Base-by-base conservation (phyloP, 805 yeast genomes). In the Lachancea kluyveri region DNA sequence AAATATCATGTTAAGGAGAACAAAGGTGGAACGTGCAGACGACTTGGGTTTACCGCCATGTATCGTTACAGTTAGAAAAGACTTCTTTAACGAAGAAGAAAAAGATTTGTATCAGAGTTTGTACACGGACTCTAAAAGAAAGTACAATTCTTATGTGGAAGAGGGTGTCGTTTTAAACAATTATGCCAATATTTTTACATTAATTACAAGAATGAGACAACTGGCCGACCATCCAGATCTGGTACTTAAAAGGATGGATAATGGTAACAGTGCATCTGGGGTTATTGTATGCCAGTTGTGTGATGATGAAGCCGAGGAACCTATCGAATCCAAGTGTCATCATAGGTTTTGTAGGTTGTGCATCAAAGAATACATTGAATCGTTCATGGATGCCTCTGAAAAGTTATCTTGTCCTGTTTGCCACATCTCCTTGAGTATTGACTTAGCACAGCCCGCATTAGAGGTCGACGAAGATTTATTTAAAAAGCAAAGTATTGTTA, bases 251-350 rank as follows among this genome's bases (percentile, higher is more conserved):
- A 67, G 88, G 31, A 69, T 78, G 18, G 43, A 56, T 14, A 54
- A 60, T 48, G 43, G 57, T 45, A 42, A 58, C 39, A 57, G 48
- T n/a, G 39, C 64, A 1, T 49, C 47, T 17, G 73, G 72, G 24
- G 62, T 64, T 5, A 73, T 87, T 8, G 79, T 92, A 24, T 92
- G 99, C 53, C 94, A 85, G 44, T 54, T 92, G 15, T 92, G 99
- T 60, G 97, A 88, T 45, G 99, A 92, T 52, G 96, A 88, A 58
- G 96, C 97, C 0, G 97, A 92, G 57, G 99, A 92, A 39, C 95
- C 98, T 0, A 87, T 92, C 28, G 88, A 83, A 56, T 81, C 95
- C 3, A 84, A 81, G 52, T 92, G 99, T 57, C 95, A 83, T 45
- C 99, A 92, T 54, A 74, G 73, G 40, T 92, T 92, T 53, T 92